Base-by-base conservation (phyloP, 306 rosid genomes). In the Trifolium fragiferum region DNA sequence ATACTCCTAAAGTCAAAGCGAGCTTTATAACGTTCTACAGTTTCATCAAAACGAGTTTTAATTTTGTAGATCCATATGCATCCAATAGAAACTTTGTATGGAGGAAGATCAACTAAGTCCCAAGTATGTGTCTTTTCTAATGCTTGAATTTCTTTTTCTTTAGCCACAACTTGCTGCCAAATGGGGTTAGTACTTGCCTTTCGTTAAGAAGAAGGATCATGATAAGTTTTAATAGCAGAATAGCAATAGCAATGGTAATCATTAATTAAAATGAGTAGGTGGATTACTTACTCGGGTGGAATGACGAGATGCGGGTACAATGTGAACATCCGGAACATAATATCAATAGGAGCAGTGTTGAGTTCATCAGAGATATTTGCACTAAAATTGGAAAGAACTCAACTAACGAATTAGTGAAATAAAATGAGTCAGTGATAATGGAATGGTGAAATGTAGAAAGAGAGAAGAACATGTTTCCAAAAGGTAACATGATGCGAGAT, bases 401-500 rank as follows among this genome's bases (percentile, higher is more conserved):
- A 44, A 44, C n/a, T 13, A n/a, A 44, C n/a, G 50, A 7, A 44
- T 44, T 6, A 13, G 50, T 44, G n/a, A 44, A 44, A 44, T 21
- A 21, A 21, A 12, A 44, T 44, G 50, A 44, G 15, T 12, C 50
- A 44, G 50, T 12, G 50, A 1, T 13, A 44, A 12, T n/a, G 4
- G 50, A 44, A 44, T 44, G 50, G 4, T 44, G 50, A 44, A 44
- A 44, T 44, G n/a, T 44, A 40, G 13, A 40, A 40, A 40, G 46
- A 40, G 46, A 40, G 12, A 13, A 40, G 46, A 40, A 40, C 13
- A 10, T 20, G 5, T 54, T 54, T 32, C 61, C 33, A 54, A 11
- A 54, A 54, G 7, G 32, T 54, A 54, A 54, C 61, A 54, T 54
- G 61, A 23, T n/a, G 61, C 20, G 61, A 54, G 7, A 54, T 20